Evolutionary conservation across 2,329 filamentous ascomycete genomes (phyloP), one percentile per base, ranked within the genome.

Genomic region (Diplocarpon mali): DNA sequence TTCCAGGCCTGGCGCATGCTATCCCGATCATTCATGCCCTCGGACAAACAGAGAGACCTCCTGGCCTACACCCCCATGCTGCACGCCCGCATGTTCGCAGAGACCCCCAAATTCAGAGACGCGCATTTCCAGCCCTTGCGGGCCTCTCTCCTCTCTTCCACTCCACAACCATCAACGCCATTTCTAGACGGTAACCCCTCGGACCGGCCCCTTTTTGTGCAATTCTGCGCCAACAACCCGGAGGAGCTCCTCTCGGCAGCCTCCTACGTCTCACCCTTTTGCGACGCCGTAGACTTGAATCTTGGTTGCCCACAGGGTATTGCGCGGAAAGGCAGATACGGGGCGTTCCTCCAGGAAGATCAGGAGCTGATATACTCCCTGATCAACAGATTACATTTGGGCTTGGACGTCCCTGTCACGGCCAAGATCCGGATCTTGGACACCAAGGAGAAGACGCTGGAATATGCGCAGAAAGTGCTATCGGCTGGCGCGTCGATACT

Each of bases 241-340:
- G 74, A 83, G n/a, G 78, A 83, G 42, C 73, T 95, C 15, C 77
- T 96, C 38, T 72, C 73, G 24, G 88, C 92, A 0, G 92, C 90
- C 0, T 73, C 75, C 52, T 73, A 81, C 49, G 89, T 87, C 0
- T 80, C 84, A 5, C 85, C 87, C 0, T 85, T 89, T 64, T 96
- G 90, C 65, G 92, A 98, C 62, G 92, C 92, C 7, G 83, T 98
- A 3, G 92, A 98, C 63, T 67, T 98, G 56, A 98, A 98, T 62
- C 71, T 98, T 4, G 92, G 92, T 7, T 98, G 92, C 65, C 92
- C 92, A 1, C 92, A 98, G 62, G 90, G 90, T 1, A 98, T 98
- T 54, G 92, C 92, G 29, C 78, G 78, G 62, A 85, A 84, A 62
- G 92, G 92, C 8, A 81, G 85, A 62, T 98, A 98, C 59, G 92